A percentile compares a stretch with the other conserved stretches of the same genome.
Evolutionary conservation across 768 basidiomycete species (phyloP).

Genomic region (Mycena vitilis): DNA sequence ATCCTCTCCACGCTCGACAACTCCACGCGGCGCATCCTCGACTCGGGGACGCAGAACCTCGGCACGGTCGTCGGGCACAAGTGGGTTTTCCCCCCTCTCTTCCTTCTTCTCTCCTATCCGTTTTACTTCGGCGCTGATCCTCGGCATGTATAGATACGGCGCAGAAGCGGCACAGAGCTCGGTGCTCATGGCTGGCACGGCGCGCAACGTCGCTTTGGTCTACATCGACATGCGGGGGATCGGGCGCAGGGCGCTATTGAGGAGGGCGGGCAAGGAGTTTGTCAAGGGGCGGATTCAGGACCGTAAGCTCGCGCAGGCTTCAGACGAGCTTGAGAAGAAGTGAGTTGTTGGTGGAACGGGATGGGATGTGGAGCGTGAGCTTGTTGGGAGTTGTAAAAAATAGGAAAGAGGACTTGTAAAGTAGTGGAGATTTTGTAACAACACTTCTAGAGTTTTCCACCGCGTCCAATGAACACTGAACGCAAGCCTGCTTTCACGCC

Average conservation of each 20-base stretch:
- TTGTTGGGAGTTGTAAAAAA: no score
- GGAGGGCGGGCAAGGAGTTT: slow-evolving; percentile 68
- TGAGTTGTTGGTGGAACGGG: no score
- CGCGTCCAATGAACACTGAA: no score
- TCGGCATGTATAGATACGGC: slow-evolving; percentile 60
- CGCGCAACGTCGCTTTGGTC: slow-evolving; percentile 78
- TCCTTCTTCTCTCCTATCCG: neutral
- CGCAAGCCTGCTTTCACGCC: no score
- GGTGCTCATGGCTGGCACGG: slow-evolving; percentile 69
- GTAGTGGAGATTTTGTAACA: no score
- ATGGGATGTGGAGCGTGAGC: no score
- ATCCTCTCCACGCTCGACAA: slow-evolving; percentile 74
- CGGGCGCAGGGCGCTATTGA: slow-evolving; percentile 76
- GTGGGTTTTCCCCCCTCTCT: slow-evolving; percentile 44
- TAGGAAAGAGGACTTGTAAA: no score
- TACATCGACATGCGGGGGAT: slow-evolving; percentile 83
- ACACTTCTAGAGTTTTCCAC: no score
- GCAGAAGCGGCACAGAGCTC: slow-evolving; percentile 71
- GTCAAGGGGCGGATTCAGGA: slow-evolving; percentile 40
- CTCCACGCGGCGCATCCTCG: slow-evolving; percentile 63
- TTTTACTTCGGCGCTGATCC: neutral
- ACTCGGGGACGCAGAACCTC: slow-evolving; percentile 59
- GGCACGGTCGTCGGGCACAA: slow-evolving; percentile 68
- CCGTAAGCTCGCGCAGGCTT: neutral
- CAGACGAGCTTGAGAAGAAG: no score